Base-by-base conservation (phyloP, 495 filamentous ascomycete genomes). In the Penicillium coprophilum region DNA sequence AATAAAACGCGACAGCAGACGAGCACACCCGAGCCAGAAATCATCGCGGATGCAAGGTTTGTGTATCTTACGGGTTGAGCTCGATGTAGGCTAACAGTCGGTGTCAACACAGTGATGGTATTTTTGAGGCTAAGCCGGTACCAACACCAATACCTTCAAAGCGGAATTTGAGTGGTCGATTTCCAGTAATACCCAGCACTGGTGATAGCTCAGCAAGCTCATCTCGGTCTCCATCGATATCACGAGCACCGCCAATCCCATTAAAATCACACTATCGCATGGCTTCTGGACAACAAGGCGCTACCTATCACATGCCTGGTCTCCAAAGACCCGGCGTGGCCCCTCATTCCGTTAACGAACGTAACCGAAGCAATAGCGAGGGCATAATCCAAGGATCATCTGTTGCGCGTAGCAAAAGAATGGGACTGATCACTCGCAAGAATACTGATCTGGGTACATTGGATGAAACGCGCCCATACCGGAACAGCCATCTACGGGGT, bases 301-400 rank as follows among this genome's bases (percentile, higher is more conserved):
- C 80, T 2, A 75, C 75, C 10, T 75, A 85, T 24, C 75, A 77
- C 31, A 86, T 82, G 55, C 74, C 82, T 4, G 76, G 80, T 3
- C 73, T 84, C 20, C 84, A 85, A 44, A 77, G 88, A 53, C 90
- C 91, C 4, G 83, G 82, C 15, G 76, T 89, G 28, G 80, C 85
- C 64, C 89, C 90, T 32, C 73, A 91, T 32, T 19, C 65, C 27
- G 79, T 81, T 10, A 93, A 87, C 64, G 93, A 97, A 64, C 83
- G 92, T 23, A 84, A 90, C 43, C 85, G 93, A 43, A 96, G 91
- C 61, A 94, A 96, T 60, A 96, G 91, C 55, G 93, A 97, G 67
- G 91, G 88, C 21, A 78, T 90, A 15, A 80, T 90, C 32, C 81
- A 85, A 40, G 80, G 80, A 20, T 81, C 84, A 12, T 67, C 73